A percentile compares a stretch with the other conserved stretches of the same genome.
Conservation (phyloP, 495 filamentous ascomycete genomes). For the Penicillium ochrochloron region DNA sequence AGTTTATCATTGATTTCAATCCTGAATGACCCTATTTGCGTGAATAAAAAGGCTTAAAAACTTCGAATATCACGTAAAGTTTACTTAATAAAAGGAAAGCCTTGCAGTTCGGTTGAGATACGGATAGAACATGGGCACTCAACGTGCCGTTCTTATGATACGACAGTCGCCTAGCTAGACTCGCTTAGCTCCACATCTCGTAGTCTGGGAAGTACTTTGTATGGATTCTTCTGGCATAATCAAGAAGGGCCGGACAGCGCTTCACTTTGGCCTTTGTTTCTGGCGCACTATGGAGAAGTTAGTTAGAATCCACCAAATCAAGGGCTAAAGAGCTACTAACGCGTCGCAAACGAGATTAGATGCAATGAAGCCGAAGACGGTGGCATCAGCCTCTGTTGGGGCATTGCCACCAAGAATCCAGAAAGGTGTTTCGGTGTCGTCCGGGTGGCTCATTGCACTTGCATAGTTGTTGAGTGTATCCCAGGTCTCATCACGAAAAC, state of each 20-base stretch:
- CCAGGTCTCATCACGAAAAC: constrained; percentile 57
- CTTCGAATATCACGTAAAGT: background rate
- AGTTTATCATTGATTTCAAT: no score
- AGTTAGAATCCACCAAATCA: background rate
- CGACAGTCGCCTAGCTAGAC: background rate
- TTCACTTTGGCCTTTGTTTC: constrained; percentile 48
- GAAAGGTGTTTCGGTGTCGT: constrained; percentile 44
- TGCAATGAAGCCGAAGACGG: constrained; percentile 61
- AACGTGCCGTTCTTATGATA: background rate
- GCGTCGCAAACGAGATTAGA: constrained; percentile 53
- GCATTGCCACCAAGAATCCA: constrained; percentile 59
- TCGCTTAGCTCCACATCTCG: constrained; percentile 32
- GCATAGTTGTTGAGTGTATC: constrained; percentile 49
- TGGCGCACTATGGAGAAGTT: constrained; percentile 43
- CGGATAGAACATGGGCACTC: background rate
- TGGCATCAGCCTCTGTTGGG: constrained; percentile 62
- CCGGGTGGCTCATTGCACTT: constrained; percentile 22
- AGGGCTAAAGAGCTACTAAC: constrained; percentile 46
- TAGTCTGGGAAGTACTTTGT: constrained; percentile 65
- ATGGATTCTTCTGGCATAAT: constrained; percentile 64
- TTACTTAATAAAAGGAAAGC: background rate
- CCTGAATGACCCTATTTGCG: no score
- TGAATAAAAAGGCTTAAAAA: background rate
- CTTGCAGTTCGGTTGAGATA: background rate
- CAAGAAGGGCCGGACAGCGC: constrained; percentile 51